Evolutionary conservation across 2,329 filamentous ascomycete species (phyloP), one percentile per base, ranked within the genome.

Genomic region (Monosporascus ibericus): DNA sequence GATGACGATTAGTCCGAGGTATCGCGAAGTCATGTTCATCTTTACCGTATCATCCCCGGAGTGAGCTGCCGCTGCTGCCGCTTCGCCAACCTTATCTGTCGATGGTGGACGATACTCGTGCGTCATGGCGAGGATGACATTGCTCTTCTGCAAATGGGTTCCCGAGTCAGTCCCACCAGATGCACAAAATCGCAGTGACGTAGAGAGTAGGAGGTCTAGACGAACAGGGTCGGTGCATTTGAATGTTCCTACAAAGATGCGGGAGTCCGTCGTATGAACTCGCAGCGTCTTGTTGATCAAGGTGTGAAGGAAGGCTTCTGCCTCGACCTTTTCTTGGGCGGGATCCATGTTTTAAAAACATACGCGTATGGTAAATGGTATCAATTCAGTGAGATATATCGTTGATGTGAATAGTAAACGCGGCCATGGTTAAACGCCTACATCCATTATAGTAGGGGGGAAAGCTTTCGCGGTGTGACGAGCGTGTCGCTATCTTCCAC

Each of bases 181-280:
- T 15, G 47, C 8, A 22, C 47, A 55, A 42, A 39, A 40, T 34
- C 30, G 44, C 44, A 34, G 30, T 34, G 2, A 34, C 30, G 5
- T 14, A 5, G 11, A 39, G 24, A 48, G 49, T 34, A 47, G 17
- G 11, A 25, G 47, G 30, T 25, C 6, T 34, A 6, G 46, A 77
- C 81, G 48, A 73, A 95, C 91, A 54, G 87, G 84, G 75, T 99
- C 94, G 30, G 92, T 96, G 75, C 94, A 99, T 72, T 95, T 96
- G 73, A 99, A 88, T 58, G 85, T 80, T 20, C 94, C 94, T 51
- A 91, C 83, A 70, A 97, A 99, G 68, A 96, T 85, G 55, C 94
- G 88, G 17, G 82, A 84, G 67, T 97, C 92, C 5, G 84, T 88
- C 15, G 87, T 89, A 62, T 88, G 82, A 51, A 97, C 75, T 53